These are phyloP conservation scores for Xylaria sp. DNA, from an alignment of 2,329 filamentous ascomycete species.

Conservation along the genomic window DNA sequence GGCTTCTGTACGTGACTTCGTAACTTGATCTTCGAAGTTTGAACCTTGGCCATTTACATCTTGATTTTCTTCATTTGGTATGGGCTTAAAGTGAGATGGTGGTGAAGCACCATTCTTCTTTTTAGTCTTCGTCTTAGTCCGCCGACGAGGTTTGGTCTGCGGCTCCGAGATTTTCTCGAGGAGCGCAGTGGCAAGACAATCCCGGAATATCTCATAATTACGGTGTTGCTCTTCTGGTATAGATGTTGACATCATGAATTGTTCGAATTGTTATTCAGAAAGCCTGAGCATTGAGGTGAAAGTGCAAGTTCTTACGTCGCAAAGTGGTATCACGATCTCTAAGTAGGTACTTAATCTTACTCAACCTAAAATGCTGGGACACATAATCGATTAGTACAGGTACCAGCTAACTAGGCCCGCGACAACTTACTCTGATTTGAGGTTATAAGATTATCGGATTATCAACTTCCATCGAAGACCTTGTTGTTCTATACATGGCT, in stretches of 20 bases:
- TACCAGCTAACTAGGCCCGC: background rate
- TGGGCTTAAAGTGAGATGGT: background rate
- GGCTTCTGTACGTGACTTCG: constrained; percentile 7
- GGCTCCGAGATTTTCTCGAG: constrained; percentile 67
- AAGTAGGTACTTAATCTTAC: background rate
- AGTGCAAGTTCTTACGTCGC: constrained; percentile 13
- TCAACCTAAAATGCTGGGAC: background rate
- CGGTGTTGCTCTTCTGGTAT: constrained; percentile 43
- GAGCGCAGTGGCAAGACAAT: constrained; percentile 76
- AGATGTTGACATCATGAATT: constrained; percentile 29
- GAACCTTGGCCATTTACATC: background rate
- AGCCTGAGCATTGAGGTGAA: background rate
- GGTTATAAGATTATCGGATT: background rate
- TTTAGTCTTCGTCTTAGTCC: constrained; percentile 53
- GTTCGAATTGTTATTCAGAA: background rate
- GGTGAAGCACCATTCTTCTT: constrained; percentile 37
- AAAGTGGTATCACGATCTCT: background rate
- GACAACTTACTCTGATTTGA: background rate
- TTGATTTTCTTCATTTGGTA: background rate
- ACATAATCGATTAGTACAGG: background rate
- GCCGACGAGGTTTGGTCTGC: constrained; percentile 59
- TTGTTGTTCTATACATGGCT: background rate
- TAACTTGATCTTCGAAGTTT: background rate
- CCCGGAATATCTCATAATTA: constrained; percentile 77
- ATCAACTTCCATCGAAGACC: background rate